phyloP scores from a whole-genome alignment of 805 yeast species.

The Ogataea polymorpha region DNA sequence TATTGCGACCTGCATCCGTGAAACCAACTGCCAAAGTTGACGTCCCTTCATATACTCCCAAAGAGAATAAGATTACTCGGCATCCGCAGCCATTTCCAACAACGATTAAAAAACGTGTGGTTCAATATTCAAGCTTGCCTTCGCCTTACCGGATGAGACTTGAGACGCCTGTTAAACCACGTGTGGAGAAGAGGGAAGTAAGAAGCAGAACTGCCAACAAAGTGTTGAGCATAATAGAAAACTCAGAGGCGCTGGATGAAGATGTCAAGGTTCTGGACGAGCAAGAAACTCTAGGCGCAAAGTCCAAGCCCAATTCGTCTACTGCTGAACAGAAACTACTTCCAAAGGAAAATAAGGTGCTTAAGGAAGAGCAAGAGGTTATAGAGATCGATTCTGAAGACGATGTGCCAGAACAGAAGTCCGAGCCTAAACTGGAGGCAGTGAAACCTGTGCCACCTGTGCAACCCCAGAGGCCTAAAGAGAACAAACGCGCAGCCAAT shows the following conservation, averaged over 20 bases:
- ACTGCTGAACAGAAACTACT: background rate
- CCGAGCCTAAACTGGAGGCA: background rate
- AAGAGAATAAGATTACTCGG: slow-evolving; percentile 12
- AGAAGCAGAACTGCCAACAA: slow-evolving; percentile 27
- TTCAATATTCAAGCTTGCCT: slow-evolving; percentile 27
- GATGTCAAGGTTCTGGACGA: background rate
- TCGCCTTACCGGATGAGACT: slow-evolving; percentile 27
- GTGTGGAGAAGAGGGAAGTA: slow-evolving; percentile 13
- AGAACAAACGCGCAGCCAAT: background rate
- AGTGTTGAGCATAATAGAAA: slow-evolving; percentile 23
- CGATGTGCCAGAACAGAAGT: background rate
- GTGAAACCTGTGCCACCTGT: background rate
- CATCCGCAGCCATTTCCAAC: slow-evolving; percentile 13
- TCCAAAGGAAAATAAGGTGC: background rate
- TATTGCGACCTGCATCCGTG: slow-evolving; percentile 24
- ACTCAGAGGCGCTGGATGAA: background rate
- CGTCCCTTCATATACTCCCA: slow-evolving; percentile 28
- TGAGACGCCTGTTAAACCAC: slow-evolving; percentile 26
- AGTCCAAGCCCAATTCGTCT: background rate
- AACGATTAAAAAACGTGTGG: slow-evolving; percentile 27
- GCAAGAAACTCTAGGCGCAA: too few relatives aligned
- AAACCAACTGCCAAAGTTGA: slow-evolving; percentile 24
- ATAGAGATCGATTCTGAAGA: slow-evolving; percentile 2
- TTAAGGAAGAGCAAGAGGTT: background rate
- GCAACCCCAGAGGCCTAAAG: background rate